Evolutionary conservation across 2,329 filamentous ascomycete genomes (phyloP), one percentile per base, ranked within the genome.

Genomic region (Ophiostoma fasciatum): DNA sequence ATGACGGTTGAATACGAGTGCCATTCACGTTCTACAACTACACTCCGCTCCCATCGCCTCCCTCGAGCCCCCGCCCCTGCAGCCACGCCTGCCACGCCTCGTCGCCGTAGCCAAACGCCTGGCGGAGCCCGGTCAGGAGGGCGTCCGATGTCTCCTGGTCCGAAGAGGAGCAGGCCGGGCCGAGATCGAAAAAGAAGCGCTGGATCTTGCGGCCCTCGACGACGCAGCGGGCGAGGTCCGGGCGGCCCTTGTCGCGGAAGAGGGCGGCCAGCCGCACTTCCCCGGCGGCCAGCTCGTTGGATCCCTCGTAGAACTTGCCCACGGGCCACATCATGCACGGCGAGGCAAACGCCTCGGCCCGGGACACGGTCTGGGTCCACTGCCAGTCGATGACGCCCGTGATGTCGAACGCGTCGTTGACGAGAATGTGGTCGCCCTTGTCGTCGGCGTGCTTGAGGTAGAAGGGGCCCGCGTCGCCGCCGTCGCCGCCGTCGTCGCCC

Each of bases 351-450:
- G 26, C 36, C 3, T 19, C 19, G 19, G 14, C 4, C 10, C 18
- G 15, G n/a, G 36, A 22, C 11, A 17, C 36, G 2, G 20, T 19
- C 8, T n/a, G 20, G 7, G 36, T 18, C n/a, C 14, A 38, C 17
- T 33, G 12, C 36, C 36, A 38, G 36, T 38, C 36, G n/a, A 38
- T 38, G 27, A 35, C 15, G 17, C 36, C 36, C 4, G 19, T 23
- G 15, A 38, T 38, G 13, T 28, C 30, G 27, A 11, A 26, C 6
- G 23, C 17, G 13, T 33, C 27, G n/a, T 38, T 28, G 6, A 38
- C 36, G 3, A 38, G n/a, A 7, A 38, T 11, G 17, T 38, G 36
- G 21, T 38, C 36, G 19, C 36, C 31, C 26, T 38, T 38, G 31
- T 38, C 36, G 36, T 38, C 36, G 19, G 15, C 11, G 20, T 38